Base-by-base conservation (phyloP, 2,329 filamentous ascomycete genomes). In the Passalora sequoiae region DNA sequence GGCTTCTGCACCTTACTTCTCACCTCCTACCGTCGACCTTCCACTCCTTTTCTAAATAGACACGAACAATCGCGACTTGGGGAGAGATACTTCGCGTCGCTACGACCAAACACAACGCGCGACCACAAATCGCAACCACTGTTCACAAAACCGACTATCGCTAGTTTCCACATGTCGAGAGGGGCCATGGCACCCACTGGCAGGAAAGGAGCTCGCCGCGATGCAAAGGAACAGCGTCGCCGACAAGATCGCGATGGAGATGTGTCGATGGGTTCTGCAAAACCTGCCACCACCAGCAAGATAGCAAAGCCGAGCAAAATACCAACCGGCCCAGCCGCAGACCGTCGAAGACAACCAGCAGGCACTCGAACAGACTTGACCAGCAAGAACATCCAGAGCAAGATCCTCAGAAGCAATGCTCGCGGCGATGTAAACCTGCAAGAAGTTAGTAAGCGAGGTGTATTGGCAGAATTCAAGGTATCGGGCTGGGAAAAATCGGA, bases 181-280 rank as follows among this genome's bases (percentile, higher is more conserved):
- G 24, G 24, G 6, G 24, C 24, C 24, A 27, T 27, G 24, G 24
- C 24, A 27, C 24, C 24, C n/a, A 36, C 32, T 20, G 9, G 33
- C 19, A 15, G 33, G 19, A 15, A 12, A 19, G 12, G n/a, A 39
- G 36, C 36, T 24, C n/a, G 36, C 20, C 15, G 25, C 36, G 19
- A 39, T 15, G 20, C 36, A 15, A n/a, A 39, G 19, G 20, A 12
- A 12, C 36, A 40, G 12, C 24, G 24, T 12, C 24, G 24, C 24
- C 24, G 24, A 27, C 24, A 27, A 36, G 33, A 36, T 22, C 33
- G 33, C 56, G 79, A 83, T 68, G 79, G 79, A 21, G 79, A 83
- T 60, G 60, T 81, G 45, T 67, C 72, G 27, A 83, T 82, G 78
- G 76, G 74, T 57, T 21, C 30, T 28, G 27, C 62, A 39, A 59